A percentile compares a stretch with the other conserved stretches of the same genome.
Conservation (phyloP, 75 land plant genomes). For the Cupressus sempervirens region DNA sequence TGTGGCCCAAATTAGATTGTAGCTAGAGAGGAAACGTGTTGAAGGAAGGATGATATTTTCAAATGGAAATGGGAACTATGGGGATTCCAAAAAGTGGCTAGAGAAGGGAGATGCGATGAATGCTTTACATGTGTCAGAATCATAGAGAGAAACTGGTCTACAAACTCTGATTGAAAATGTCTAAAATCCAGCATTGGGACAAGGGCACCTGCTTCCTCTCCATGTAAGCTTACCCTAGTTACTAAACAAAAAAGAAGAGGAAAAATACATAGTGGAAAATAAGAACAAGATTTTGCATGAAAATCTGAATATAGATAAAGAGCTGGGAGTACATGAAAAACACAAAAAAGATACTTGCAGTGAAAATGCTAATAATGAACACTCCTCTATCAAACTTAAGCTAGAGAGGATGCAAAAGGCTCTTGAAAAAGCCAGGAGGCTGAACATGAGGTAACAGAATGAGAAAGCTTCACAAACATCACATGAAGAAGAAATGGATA, state of each 20-base stretch:
- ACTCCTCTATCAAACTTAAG: constrained; percentile 43
- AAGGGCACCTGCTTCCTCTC: too few relatives aligned
- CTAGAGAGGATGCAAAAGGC: constrained; percentile 60
- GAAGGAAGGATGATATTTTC: too few relatives aligned
- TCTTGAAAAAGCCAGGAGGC: constrained; percentile 51
- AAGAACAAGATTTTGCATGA: constrained; percentile 21
- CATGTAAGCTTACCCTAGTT: too few relatives aligned
- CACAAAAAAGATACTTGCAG: constrained; percentile 15
- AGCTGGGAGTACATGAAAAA: constrained; percentile 13
- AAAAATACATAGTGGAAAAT: constrained; percentile 16
- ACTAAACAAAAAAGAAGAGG: constrained; percentile 38
- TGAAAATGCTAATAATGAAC: constrained; percentile 16
- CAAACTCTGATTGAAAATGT: too few relatives aligned
- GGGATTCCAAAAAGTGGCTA: too few relatives aligned
- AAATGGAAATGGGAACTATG: too few relatives aligned
- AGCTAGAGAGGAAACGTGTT: too few relatives aligned
- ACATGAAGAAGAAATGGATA: constrained; percentile 62
- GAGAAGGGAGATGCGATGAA: too few relatives aligned
- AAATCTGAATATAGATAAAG: constrained; percentile 16
- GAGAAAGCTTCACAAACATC: constrained; percentile 44
- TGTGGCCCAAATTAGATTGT: background rate
- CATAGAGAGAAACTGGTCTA: too few relatives aligned
- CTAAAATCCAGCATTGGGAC: too few relatives aligned
- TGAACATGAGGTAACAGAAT: constrained; percentile 43
- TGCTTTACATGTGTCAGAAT: too few relatives aligned